Evolutionary conservation across 495 filamentous ascomycete genomes (phyloP).

Genomic region (Parathielavia appendiculata): DNA sequence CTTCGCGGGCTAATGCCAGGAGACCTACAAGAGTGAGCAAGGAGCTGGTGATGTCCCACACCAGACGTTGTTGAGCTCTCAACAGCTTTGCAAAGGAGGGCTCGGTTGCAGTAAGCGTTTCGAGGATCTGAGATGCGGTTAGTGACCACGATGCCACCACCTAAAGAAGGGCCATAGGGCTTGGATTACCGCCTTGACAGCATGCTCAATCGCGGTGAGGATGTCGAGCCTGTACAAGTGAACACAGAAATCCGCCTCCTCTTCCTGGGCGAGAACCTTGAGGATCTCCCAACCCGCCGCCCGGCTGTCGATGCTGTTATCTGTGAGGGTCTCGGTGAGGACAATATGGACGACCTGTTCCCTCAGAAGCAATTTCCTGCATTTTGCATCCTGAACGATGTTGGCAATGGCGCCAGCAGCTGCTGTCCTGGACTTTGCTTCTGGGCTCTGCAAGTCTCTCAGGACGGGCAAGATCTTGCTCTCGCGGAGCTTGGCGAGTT

Average conservation of each 20-base stretch:
- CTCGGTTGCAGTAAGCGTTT: conserved; percentile 37
- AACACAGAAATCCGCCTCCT: conserved; percentile 58
- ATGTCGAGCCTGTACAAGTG: conserved; percentile 55
- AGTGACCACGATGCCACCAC: conserved; percentile 9
- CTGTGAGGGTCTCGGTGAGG: conserved; percentile 56
- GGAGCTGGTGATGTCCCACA: conserved; percentile 47
- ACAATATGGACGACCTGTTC: conserved; percentile 57
- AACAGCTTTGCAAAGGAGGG: conserved; percentile 38
- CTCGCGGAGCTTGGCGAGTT: conserved; percentile 52
- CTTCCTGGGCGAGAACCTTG: conserved; percentile 51
- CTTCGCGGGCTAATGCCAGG: conserved; percentile 49
- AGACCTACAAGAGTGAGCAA: conserved; percentile 41
- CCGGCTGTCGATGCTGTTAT: conserved; percentile 51
- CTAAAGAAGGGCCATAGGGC: background rate
- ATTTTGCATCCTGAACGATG: conserved; percentile 53
- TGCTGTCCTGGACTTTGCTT: conserved; percentile 47
- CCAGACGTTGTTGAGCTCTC: conserved; percentile 45
- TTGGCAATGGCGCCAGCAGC: conserved; percentile 53
- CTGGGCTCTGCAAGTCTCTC: conserved; percentile 50
- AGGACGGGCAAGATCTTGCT: conserved; percentile 53
- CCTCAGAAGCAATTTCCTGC: conserved; percentile 53
- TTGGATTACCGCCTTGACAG: conserved; percentile 44
- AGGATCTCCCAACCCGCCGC: conserved; percentile 59
- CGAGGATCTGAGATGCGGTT: conserved; percentile 35
- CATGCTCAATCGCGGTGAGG: conserved; percentile 50